Conservation (phyloP, 2,329 filamentous ascomycete genomes). For the Proliferodiscus dingleyae region DNA sequence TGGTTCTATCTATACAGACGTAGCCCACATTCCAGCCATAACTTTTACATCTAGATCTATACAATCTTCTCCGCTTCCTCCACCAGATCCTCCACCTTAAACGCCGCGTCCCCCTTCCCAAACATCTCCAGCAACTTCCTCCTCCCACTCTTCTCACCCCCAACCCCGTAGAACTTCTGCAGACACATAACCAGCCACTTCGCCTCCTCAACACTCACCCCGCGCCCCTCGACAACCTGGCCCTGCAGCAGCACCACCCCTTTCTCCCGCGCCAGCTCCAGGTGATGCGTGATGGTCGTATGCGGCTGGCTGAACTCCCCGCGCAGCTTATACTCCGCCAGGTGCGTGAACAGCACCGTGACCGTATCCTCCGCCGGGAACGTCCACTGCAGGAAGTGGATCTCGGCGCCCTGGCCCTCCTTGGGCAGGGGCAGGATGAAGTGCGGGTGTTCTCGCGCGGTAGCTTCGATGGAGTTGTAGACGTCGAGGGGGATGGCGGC, state of each 20-base stretch:
- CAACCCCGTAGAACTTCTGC: conserved; percentile 84
- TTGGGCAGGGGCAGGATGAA: conserved; percentile 87
- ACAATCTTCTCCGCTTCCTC: conserved; percentile 83
- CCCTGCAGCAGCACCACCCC: conserved; percentile 85
- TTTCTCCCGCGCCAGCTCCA: conserved; percentile 69
- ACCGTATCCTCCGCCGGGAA: conserved; percentile 69
- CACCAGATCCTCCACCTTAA: conserved; percentile 78
- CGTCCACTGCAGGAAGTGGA: conserved; percentile 95
- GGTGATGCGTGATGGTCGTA: conserved; percentile 88
- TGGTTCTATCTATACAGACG: not conserved
- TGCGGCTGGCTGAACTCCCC: conserved; percentile 89
- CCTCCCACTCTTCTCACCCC: conserved; percentile 48
- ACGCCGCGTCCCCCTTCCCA: conserved; percentile 67
- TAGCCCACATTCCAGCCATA: not conserved
- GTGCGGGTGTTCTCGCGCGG: conserved; percentile 71
- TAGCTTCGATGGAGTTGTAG: conserved; percentile 67
- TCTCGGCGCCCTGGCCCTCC: conserved; percentile 67
- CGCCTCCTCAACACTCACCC: conserved; percentile 75
- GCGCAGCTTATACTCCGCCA: conserved; percentile 87
- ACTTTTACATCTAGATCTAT: conserved; percentile 26
- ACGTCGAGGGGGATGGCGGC: conserved; percentile 70
- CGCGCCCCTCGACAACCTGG: conserved; percentile 67
- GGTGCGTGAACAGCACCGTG: conserved; percentile 86
- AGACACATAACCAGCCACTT: conserved; percentile 87
- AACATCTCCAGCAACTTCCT: conserved; percentile 79